phyloP scores from a whole-genome alignment of 2,329 filamentous ascomycete genomes.

The Penicillium sp. region DNA sequence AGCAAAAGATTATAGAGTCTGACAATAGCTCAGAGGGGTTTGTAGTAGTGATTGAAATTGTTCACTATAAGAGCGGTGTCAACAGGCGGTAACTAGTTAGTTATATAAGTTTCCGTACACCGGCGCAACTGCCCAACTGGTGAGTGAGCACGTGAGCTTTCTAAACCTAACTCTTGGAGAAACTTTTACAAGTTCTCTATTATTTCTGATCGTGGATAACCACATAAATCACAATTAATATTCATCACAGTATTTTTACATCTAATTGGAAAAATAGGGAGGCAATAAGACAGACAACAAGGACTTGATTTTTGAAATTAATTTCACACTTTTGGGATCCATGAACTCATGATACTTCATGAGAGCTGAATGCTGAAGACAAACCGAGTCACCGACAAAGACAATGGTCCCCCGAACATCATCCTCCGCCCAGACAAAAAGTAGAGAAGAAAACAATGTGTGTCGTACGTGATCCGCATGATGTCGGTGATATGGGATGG shows the following conservation, averaged over 20 bases:
- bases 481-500: neutral
- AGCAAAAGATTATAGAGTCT: too few species aligned
- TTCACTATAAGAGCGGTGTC: too few species aligned
- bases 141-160: neutral
- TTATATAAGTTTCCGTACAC: too few species aligned
- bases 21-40: too few species aligned
- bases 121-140: too few species aligned
- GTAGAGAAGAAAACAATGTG: neutral
- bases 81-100: too few species aligned
- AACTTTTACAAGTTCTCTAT: neutral
- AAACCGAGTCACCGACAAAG: neutral
- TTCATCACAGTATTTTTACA: too few species aligned
- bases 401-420: neutral
- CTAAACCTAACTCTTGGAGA: neutral
- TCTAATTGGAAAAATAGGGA: neutral
- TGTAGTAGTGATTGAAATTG: too few species aligned
- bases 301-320: neutral
- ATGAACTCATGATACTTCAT: neutral
- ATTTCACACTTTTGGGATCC: too few species aligned
- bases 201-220: neutral
- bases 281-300: neutral
- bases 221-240: neutral
- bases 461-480: neutral
- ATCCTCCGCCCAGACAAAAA: neutral
- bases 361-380: neutral